Evolutionary conservation across 1,284 basidiomycete genomes (phyloP).

Genomic region (Salmacisia buchloeana): DNA sequence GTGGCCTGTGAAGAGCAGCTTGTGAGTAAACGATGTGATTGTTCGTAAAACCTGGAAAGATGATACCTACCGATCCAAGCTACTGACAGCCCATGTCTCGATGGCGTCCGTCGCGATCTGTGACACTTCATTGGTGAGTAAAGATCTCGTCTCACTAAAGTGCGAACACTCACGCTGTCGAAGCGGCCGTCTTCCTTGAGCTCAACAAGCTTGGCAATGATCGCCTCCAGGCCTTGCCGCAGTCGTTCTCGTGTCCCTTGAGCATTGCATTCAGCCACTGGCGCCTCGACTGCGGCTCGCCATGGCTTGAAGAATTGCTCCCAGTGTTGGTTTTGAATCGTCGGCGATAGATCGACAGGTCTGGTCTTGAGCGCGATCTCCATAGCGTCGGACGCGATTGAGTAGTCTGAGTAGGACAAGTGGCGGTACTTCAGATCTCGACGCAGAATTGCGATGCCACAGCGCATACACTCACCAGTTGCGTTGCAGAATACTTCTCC

Average conservation of each 20-base stretch:
- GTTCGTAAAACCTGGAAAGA: not conserved
- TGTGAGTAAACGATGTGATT: not conserved
- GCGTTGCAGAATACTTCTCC: not conserved
- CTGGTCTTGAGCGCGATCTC: not conserved
- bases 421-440: too few species aligned
- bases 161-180: conserved; percentile 2
- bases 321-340: not conserved
- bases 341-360: not conserved
- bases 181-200: not conserved
- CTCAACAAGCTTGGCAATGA: not conserved
- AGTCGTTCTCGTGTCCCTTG: not conserved
- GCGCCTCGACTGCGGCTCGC: not conserved
- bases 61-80: not conserved
- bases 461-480: not conserved
- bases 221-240: not conserved
- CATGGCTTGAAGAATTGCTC: not conserved
- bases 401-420: not conserved
- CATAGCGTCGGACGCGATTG: not conserved
- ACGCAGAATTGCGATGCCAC: not conserved
- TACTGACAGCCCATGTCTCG: not conserved
- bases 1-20: too few species aligned
- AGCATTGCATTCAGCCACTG: not conserved
- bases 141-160: not conserved
- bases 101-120: conserved; percentile 4
- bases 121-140: not conserved